These are phyloP conservation scores for Borovskyia barvae DNA, from an alignment of 208 protist genomes.

Conservation along the genomic window DNA sequence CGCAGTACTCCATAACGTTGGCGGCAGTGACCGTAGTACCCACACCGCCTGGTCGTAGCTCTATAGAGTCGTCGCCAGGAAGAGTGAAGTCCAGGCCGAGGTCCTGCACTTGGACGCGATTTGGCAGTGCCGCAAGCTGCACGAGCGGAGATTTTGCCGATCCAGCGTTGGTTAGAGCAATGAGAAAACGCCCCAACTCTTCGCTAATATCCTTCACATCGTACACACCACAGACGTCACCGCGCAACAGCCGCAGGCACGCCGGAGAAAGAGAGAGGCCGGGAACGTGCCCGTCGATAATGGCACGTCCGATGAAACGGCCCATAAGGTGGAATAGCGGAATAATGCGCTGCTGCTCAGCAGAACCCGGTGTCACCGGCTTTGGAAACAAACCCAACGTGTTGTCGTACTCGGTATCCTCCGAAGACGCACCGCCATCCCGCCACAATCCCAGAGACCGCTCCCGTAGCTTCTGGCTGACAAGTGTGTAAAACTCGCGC, in stretches of 20 bases:
- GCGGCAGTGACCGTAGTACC: constrained; percentile 37
- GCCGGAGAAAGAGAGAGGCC: constrained; percentile 68
- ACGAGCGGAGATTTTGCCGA: constrained; percentile 8
- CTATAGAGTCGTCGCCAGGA: constrained; percentile 63
- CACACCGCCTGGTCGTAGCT: constrained; percentile 43
- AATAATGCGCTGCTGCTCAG: constrained; percentile 9
- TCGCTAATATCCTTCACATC: constrained; percentile 68
- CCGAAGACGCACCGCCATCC: constrained; percentile 26
- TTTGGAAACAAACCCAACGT: constrained; percentile 62
- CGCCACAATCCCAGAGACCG: constrained; percentile 63
- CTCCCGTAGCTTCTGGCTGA: constrained; percentile 63
- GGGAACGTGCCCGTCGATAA: constrained; percentile 80
- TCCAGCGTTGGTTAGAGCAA: constrained; percentile 37
- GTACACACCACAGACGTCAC: constrained; percentile 61
- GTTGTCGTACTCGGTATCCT: constrained; percentile 53
- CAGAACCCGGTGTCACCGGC: constrained; percentile 25
- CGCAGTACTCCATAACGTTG: constrained; percentile 77
- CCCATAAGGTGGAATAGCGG: constrained; percentile 62
- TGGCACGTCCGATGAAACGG: constrained; percentile 66
- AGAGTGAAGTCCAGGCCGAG: constrained; percentile 76
- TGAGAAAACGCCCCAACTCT: constrained; percentile 42
- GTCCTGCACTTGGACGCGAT: constrained; percentile 41
- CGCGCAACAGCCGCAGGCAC: constrained; percentile 71
- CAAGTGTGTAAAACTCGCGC: constrained; percentile 88
- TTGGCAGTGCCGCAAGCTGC: constrained; percentile 29